A percentile compares a stretch with the other conserved stretches of the same genome.
phyloP scores from a whole-genome alignment of 139 green algal genomes.

The Closterium sp. region DNA sequence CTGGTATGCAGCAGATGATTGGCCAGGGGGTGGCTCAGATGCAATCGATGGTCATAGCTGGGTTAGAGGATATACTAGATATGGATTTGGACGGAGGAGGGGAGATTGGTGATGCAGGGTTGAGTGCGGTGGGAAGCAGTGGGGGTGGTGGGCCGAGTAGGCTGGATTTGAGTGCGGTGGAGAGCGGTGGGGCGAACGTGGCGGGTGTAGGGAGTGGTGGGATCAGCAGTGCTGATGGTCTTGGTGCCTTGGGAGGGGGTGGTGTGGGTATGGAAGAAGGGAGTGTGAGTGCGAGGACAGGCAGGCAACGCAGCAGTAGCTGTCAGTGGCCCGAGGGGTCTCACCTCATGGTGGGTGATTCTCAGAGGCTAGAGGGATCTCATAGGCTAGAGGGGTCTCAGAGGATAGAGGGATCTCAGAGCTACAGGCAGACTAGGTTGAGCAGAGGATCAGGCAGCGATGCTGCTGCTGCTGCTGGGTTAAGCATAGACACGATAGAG shows the following conservation, averaged over 20 bases:
- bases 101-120: not conserved
- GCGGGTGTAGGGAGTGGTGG: not conserved
- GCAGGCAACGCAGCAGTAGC: too few relatives aligned
- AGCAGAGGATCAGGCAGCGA: too few relatives aligned
- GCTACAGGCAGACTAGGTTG: too few relatives aligned
- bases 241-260: not conserved
- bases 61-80: constrained; percentile 26
- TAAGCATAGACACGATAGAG: too few relatives aligned
- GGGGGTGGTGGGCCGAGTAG: not conserved
- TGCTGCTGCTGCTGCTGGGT: too few relatives aligned
- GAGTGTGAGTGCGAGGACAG: too few relatives aligned
- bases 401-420: too few relatives aligned
- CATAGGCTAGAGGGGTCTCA: too few relatives aligned
- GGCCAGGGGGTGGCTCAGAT: constrained; percentile 25
- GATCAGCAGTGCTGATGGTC: not conserved
- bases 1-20: not conserved
- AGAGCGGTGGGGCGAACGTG: not conserved
- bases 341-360: too few relatives aligned
- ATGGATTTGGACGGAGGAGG: not conserved
- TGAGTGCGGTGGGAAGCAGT: not conserved
- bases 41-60: constrained; percentile 16
- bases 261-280: not conserved
- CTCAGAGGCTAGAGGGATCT: too few relatives aligned
- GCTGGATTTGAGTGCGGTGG: not conserved
- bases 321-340: not conserved